Conservation (phyloP, 1,284 basidiomycete species). For the Pisolithus thermaeus region DNA sequence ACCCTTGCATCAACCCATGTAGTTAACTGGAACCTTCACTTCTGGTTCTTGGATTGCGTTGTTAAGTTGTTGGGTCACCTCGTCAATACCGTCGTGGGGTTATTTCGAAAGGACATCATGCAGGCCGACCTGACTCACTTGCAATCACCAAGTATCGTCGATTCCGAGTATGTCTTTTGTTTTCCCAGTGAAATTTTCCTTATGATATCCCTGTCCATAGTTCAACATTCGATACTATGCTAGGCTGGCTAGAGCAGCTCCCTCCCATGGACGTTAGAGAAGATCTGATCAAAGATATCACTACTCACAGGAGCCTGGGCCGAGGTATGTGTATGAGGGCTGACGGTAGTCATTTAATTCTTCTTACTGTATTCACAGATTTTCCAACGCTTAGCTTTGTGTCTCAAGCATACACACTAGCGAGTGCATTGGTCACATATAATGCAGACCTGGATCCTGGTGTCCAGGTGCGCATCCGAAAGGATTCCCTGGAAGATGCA, state of each 20-base stretch:
- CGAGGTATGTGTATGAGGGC: constrained; percentile 35
- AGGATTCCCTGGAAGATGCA: constrained; percentile 15
- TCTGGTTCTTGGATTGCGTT: constrained; percentile 39
- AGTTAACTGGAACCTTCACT: constrained; percentile 61
- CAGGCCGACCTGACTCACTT: constrained; percentile 12
- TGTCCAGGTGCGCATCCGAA: constrained; percentile 19
- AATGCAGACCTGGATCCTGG: constrained; percentile 19
- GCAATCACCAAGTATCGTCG: constrained; percentile 7
- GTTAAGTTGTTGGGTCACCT: constrained; percentile 38
- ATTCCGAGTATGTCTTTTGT: constrained; percentile 24
- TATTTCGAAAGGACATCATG: constrained; percentile 26
- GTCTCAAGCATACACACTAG: constrained; percentile 42
- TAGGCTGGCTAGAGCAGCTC: constrained; percentile 37
- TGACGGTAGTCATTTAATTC: constrained; percentile 6
- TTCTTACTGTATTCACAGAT: constrained; percentile 29
- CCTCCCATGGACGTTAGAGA: constrained; percentile 24
- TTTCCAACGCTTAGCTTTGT: constrained; percentile 50
- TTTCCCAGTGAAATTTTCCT: not conserved
- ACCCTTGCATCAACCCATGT: constrained; percentile 6
- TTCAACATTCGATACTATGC: constrained; percentile 36
- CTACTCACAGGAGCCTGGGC: constrained; percentile 43
- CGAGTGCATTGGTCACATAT: constrained; percentile 33
- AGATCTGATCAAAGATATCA: constrained; percentile 41
- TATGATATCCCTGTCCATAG: constrained; percentile 25
- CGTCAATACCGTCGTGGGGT: constrained; percentile 25